Percentiles rank a stretch among this genome's conserved stretches.
Evolutionary conservation across 495 filamentous ascomycete genomes (phyloP).

Genomic region (Beverwykella pulmonaria): DNA sequence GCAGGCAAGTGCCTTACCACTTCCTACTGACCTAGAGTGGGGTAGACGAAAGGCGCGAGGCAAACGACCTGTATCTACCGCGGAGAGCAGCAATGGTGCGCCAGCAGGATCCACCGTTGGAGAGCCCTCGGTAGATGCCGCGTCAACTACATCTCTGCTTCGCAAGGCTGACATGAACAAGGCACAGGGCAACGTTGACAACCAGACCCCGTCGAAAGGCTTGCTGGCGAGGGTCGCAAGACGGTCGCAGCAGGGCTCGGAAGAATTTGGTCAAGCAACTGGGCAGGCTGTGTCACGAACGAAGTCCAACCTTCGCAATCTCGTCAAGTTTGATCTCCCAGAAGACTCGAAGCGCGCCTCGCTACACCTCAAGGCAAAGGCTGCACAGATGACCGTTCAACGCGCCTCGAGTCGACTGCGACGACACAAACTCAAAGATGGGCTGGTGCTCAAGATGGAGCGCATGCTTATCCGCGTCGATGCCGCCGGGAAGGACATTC

Average conservation of each 20-base stretch:
- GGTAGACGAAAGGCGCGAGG: constrained; percentile 5
- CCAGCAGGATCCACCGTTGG: constrained; percentile 21
- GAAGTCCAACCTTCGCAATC: constrained; percentile 29
- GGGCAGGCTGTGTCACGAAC: constrained; percentile 11
- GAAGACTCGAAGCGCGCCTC: constrained; percentile 38
- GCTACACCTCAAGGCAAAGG: constrained; percentile 39
- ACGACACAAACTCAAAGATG: constrained; percentile 51
- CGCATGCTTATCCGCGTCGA: constrained; percentile 74
- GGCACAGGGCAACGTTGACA: constrained; percentile 6
- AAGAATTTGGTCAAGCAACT: neutral
- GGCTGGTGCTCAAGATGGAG: constrained; percentile 73
- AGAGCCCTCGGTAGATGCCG: constrained; percentile 33
- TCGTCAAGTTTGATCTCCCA: constrained; percentile 40
- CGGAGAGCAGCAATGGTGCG: constrained; percentile 32
- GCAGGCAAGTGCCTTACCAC: constrained; percentile 32
- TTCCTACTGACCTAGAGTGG: constrained; percentile 17
- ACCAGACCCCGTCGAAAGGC: constrained; percentile 17
- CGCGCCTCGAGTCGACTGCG: constrained; percentile 35
- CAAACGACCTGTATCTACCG: constrained; percentile 30
- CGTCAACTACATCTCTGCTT: constrained; percentile 35
- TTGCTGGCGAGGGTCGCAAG: constrained; percentile 29
- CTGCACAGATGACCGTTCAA: constrained; percentile 38
- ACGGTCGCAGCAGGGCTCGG: constrained; percentile 21
- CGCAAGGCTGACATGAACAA: constrained; percentile 34
- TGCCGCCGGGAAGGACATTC: constrained; percentile 56